Evolutionary conservation across 495 filamentous ascomycete species (phyloP), one percentile per base, ranked within the genome.

Genomic region (Hyphodiscus hymeniophilus): DNA sequence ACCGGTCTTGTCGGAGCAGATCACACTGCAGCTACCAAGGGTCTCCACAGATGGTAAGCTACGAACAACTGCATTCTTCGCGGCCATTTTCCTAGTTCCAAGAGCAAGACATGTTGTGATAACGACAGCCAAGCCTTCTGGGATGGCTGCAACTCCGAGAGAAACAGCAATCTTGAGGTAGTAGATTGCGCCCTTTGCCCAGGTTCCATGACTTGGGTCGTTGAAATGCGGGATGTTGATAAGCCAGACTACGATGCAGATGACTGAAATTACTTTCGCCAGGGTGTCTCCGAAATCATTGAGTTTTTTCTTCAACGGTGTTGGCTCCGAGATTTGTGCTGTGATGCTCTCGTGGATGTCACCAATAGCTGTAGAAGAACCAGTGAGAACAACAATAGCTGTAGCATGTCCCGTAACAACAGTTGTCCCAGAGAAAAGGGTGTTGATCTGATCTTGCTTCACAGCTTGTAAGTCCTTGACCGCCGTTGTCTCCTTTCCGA

Each of bases 1-100:
- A 52, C 94, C 94, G 1, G 94, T 99, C 73, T 99, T 99, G 70
- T 99, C 94, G n/a, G 94, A 99, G 70, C 94, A 99, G 61, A 99
- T 95, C 45, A 99, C 89, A 60, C 92, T 97, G 74, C 94, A 99
- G 75, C 94, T 97, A 59, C 94, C 94, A 32, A 99, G 71, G 10
- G 94, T 99, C 67, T 99, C 94, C 47, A 98, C 92, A 7, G 94
- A 97, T 16, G 92, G 94, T 48, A 98, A 73, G 60, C 87, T 96
- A 59, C 92, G 77, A 38, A 98, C 92, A 30, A 98, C 91, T 13
- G 92, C 92, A 58, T 97, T 96, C 71, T 95, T 96, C 30, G 88
- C 86, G 21, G 92, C 94, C 92, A 98, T 98, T 71, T 92, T 96
- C 41, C 91, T 81, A 13, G 94, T 97, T 48, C 92, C 92, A 20